Evolutionary conservation across 1,139 yeast species (phyloP), one percentile per base, ranked within the genome.

Genomic region (Oligophagozyma castellii): DNA sequence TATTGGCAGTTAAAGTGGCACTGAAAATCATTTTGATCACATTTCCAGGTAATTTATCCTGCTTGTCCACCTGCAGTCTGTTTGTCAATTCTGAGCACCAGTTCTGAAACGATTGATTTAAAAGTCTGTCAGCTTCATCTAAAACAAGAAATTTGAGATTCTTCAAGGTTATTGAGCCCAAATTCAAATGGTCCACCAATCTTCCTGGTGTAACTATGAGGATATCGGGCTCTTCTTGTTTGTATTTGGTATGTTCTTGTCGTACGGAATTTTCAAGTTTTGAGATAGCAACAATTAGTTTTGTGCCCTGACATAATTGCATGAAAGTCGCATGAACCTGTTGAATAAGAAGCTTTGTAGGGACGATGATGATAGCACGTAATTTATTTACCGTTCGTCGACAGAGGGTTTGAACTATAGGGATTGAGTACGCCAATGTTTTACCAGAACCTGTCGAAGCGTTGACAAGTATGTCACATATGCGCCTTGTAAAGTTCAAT

Each of bases 371-470:
- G 3, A 89, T 60, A 18, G 93, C 92, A 28, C 95, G 61, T 3
- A 81, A 55, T 30, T 73, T 61, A 1, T 93, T 89, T 2, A 83
- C 86, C 1, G 68, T 59, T 35, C 95, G 63, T 10, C 57, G 54
- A 11, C 65, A 59, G 30, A 89, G 59, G 4, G 70, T 60, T 37
- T 84, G 84, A 2, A 92, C 63, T 7, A 89, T 67, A 1, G 98
- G 98, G 3, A 89, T 65, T 35, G 73, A 66, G 49, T 89, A 89
- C 5, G 95, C 93, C 30, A 92, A 59, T 0, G 99, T 89, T 51
- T 89, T 89, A 46, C 99, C 99, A 1, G 94, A 79, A 29, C 99
- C 99, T 0, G 99, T 89, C 4, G 93, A 73, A 2, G 98, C 94
- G 52, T 89, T 86, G 4, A 89, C 94, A 28, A 89, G 59, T 12